These are phyloP conservation scores for Sphagnum fallax DNA, from an alignment of 228 moss, liverwort and hornwort species.

Conservation along the genomic window DNA sequence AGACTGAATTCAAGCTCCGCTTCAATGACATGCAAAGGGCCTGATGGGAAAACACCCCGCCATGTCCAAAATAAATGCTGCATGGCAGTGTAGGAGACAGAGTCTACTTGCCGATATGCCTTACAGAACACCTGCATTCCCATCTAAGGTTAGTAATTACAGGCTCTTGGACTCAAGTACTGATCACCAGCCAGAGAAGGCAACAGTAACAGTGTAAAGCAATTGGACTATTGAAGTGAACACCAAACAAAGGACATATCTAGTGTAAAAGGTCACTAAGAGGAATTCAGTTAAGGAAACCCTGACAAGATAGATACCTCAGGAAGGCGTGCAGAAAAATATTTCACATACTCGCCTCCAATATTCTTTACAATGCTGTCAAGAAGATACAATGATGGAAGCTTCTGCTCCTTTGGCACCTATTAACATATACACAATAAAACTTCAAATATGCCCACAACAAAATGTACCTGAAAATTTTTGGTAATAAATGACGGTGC, in stretches of 20 bases:
- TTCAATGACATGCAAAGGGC: conserved; percentile 70
- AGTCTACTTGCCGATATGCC: conserved; percentile 85
- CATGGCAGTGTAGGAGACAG: conserved; percentile 67
- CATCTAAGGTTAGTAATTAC: no score
- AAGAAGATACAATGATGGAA: conserved; percentile 89
- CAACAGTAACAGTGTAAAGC: no score
- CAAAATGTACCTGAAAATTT: no score
- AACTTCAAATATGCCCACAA: no score
- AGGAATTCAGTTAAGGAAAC: no score
- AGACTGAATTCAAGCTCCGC: conserved; percentile 63
- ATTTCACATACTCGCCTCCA: conserved; percentile 95
- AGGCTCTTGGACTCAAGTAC: no score
- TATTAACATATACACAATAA: conserved; percentile 5
- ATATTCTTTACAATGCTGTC: conserved; percentile 99
- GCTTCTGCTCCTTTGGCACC: conserved; percentile 96
- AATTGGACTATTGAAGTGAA: no score
- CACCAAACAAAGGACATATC: no score
- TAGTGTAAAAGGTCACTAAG: no score
- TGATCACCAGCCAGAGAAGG: no score
- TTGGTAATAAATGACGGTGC: no score
- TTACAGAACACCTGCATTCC: conserved; percentile 70
- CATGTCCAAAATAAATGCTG: conserved; percentile 97
- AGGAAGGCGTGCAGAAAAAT: conserved; percentile 82
- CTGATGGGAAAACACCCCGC: conserved; percentile 76
- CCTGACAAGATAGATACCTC: conserved; percentile 38